These are phyloP conservation scores for Themeda triandra DNA, from an alignment of 176 grass and related monocot genomes.

Conservation along the genomic window DNA sequence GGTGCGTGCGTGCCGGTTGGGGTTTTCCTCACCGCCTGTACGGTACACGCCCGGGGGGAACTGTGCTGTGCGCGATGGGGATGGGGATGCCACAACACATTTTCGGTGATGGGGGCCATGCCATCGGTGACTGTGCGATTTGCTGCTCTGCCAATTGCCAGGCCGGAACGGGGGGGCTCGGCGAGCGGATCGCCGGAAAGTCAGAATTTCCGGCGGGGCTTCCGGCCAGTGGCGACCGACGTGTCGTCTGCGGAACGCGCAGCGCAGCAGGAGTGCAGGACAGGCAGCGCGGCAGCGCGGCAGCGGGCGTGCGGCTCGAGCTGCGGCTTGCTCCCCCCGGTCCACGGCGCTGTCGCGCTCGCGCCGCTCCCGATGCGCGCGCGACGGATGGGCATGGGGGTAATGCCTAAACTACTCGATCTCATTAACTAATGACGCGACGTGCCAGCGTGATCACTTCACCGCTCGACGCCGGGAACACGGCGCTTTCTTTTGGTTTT, in stretches of 20 bases:
- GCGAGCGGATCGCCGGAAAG: neutral
- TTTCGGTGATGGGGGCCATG: neutral
- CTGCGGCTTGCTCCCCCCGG: neutral
- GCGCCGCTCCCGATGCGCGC: constrained; percentile 8
- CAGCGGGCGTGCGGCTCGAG: constrained; percentile 23
- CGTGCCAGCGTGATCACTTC: neutral
- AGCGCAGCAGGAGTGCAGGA: neutral
- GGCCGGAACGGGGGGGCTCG: neutral
- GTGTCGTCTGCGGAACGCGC: neutral
- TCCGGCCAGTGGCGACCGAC: neutral
- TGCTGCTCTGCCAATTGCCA: neutral
- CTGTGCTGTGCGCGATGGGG: neutral
- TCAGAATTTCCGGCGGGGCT: constrained; percentile 18
- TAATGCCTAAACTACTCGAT: neutral
- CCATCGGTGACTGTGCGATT: constrained; percentile 5
- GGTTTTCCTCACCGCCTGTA: neutral
- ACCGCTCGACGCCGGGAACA: neutral
- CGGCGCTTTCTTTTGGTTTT: neutral
- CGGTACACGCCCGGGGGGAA: neutral
- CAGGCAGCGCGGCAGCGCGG: too few species aligned
- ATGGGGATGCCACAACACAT: too few species aligned
- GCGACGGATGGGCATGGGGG: neutral
- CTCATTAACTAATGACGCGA: neutral
- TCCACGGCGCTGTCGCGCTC: neutral
- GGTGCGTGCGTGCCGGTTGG: neutral